Evolutionary conservation across 768 basidiomycete genomes (phyloP), one percentile per base, ranked within the genome.

Genomic region (Lactifluus volemus): DNA sequence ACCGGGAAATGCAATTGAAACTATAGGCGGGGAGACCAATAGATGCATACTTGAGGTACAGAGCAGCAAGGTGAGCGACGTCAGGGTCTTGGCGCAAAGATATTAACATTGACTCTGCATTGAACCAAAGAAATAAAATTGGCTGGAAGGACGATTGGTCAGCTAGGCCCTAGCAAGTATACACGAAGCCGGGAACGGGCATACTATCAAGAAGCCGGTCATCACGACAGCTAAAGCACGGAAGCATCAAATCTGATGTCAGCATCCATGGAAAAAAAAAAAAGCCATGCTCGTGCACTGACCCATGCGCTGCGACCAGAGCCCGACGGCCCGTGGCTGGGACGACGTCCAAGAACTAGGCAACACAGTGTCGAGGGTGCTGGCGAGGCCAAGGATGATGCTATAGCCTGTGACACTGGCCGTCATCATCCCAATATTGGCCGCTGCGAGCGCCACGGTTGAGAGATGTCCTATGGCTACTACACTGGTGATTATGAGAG

Each of bases 291-390:
- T n/a, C 0, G 29, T 42, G 44, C 15, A 76, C 85, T 49, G 65
- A 88, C 88, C 76, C 89, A 92, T 93, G 64, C 94, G 78, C 71
- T 95, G 92, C 9, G 88, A 73, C 94, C 94, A 96, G 8, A 96
- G 78, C 7, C 94, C 94, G 11, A 98, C 91, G 11, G 92, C 78
- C 15, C 86, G 75, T 0, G 94, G 96, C 34, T 86, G 84, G 1
- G 84, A 70, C 3, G 92, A 93, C 0, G 97, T 95, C 94, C 91
- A 99, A 15, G 96, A 94, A 42, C 91, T 84, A 0, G 97, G 96
- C 9, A 98, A 83, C 67, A 99, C 81, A 0, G 95, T 95, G 71
- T 99, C 97, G 19, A 99, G 82, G 0, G 92, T 85, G 52, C 88
- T 89, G 8, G 83, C 76, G 57, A 96, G 83, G 19, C 92, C 92